phyloP scores from a whole-genome alignment of 768 basidiomycete species.

The Boletales sp. region DNA sequence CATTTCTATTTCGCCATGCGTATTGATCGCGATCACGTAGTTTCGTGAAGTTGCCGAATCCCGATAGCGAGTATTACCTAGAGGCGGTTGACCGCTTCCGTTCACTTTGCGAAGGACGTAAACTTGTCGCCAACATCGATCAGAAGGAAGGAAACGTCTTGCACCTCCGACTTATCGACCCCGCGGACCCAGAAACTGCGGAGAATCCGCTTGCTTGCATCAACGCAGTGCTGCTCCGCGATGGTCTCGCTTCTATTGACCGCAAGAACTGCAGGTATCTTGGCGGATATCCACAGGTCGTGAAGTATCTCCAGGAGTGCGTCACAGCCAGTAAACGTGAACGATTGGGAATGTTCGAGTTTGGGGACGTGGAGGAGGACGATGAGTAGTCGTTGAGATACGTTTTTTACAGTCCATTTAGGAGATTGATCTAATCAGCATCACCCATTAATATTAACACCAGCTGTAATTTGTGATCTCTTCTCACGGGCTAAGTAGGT shows the following conservation, averaged over 20 bases:
- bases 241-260: slow-evolving; percentile 83
- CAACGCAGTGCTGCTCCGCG: slow-evolving; percentile 86
- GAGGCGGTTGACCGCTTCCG: slow-evolving; percentile 90
- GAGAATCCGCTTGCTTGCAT: slow-evolving; percentile 73
- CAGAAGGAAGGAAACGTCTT: slow-evolving; percentile 72
- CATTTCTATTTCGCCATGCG: background rate
- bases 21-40: slow-evolving; percentile 36
- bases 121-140: slow-evolving; percentile 95
- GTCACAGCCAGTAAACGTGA: slow-evolving; percentile 65
- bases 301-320: slow-evolving; percentile 61
- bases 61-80: slow-evolving; percentile 80
- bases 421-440: slow-evolving; percentile 12
- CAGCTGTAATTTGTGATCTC: too few species aligned
- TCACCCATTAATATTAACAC: background rate
- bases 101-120: slow-evolving; percentile 83
- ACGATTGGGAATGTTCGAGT: slow-evolving; percentile 83
- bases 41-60: slow-evolving; percentile 79
- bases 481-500: too few species aligned
- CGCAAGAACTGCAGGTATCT: slow-evolving; percentile 74
- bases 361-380: slow-evolving; percentile 88
- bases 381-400: slow-evolving; percentile 45
- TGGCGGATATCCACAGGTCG: slow-evolving; percentile 61
- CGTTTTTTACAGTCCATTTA: slow-evolving; percentile 15
- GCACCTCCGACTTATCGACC: slow-evolving; percentile 92
- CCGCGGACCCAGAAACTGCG: slow-evolving; percentile 63